Evolutionary conservation across 1,284 basidiomycete species (phyloP).

Genomic region (Anthracocystis walkeri): DNA sequence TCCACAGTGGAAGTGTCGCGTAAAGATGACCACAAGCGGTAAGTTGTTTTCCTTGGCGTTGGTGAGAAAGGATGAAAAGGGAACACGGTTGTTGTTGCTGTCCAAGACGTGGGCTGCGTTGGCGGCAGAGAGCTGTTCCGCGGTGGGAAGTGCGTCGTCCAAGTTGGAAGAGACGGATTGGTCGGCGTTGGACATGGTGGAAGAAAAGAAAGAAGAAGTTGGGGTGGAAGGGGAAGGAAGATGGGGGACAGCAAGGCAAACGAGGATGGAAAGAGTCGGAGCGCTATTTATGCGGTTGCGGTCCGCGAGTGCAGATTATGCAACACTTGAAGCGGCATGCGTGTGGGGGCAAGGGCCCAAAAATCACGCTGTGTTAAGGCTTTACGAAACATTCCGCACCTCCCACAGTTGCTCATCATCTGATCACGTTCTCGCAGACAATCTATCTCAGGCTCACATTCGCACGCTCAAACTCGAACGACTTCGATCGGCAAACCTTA

Average conservation of each 20-base stretch:
- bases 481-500: too few species aligned
- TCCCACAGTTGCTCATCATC: not conserved
- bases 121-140: constrained; percentile 31
- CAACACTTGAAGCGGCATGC: not conserved
- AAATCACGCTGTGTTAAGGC: constrained; percentile 2
- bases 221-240: not conserved
- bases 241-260: not conserved
- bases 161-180: too few species aligned
- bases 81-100: constrained; percentile 10
- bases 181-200: constrained; percentile 19
- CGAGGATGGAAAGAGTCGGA: not conserved
- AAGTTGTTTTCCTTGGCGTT: constrained; percentile 7
- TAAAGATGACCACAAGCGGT: constrained; percentile 38
- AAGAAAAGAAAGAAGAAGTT: not conserved
- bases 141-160: constrained; percentile 33
- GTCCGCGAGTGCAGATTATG: constrained; percentile 11
- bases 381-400: not conserved
- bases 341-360: not conserved
- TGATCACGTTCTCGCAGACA: not conserved
- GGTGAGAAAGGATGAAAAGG: constrained; percentile 23
- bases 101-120: constrained; percentile 24
- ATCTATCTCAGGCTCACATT: not conserved
- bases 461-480: not conserved
- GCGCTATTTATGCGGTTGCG: constrained; percentile 17
- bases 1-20: constrained; percentile 56